Percentiles rank a stretch among this genome's conserved stretches.
These are phyloP conservation scores for Cladosporium sp. DNA, from an alignment of 2,329 filamentous ascomycete species.

Conservation along the genomic window DNA sequence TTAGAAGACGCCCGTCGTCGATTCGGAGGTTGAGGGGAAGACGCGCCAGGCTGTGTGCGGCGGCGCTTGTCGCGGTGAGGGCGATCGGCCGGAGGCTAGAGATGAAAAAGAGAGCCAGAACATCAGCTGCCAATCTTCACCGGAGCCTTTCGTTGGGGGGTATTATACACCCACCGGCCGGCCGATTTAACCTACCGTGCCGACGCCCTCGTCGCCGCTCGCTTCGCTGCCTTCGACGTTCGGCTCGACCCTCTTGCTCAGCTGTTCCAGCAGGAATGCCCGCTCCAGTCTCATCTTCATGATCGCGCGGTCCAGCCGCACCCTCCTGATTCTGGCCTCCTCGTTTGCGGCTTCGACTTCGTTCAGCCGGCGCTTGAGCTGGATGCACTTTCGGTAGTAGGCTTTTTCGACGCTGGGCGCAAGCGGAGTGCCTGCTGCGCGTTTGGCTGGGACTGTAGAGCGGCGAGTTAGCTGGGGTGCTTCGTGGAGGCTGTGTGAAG, in stretches of 20 bases:
- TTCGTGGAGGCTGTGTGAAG: too few species aligned
- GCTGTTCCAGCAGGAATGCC: conserved; percentile 53
- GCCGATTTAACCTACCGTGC: conserved; percentile 17
- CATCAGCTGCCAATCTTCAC: conserved; percentile 1
- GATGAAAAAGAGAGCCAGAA: neutral
- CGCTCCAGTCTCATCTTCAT: conserved; percentile 89
- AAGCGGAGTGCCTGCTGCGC: conserved; percentile 38
- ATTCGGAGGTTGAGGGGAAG: neutral
- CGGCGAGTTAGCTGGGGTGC: neutral
- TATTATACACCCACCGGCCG: conserved; percentile 1
- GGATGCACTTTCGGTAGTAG: conserved; percentile 94
- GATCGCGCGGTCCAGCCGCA: conserved; percentile 76
- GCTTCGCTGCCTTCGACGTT: conserved; percentile 40
- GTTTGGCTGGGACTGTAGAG: conserved; percentile 19
- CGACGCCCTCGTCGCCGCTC: conserved; percentile 29
- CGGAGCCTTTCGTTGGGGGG: neutral
- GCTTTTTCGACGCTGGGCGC: conserved; percentile 93
- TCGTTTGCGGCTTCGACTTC: conserved; percentile 94
- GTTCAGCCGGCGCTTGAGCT: conserved; percentile 83
- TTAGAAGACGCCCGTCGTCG: neutral
- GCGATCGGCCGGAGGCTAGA: conserved; percentile 25
- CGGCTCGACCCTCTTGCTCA: conserved; percentile 45
- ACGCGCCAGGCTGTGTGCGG: conserved; percentile 11
- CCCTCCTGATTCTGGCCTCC: conserved; percentile 71
- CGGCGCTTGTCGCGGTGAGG: conserved; percentile 30